Conservation (phyloP, 2,329 filamentous ascomycete genomes). For the Alternaria ventricosa region DNA sequence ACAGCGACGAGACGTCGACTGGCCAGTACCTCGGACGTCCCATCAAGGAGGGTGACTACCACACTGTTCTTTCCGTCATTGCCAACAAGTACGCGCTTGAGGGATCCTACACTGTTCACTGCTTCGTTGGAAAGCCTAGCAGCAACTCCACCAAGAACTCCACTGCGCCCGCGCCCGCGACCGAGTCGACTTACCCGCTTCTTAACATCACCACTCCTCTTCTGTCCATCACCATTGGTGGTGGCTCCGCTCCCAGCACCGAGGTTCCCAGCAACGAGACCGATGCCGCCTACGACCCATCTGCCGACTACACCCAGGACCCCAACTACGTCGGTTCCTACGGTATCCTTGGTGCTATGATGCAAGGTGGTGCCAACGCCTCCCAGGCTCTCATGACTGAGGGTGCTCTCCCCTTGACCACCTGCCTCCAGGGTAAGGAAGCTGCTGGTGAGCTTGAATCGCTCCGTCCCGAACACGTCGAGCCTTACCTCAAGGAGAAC, state of each 20-base stretch:
- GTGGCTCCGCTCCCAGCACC: slow-evolving; percentile 17
- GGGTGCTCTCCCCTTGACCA: slow-evolving; percentile 43
- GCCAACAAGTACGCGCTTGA: slow-evolving; percentile 45
- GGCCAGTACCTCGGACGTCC: slow-evolving; percentile 42
- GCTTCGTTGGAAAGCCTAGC: slow-evolving; percentile 42
- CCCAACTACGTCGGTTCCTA: slow-evolving; percentile 45
- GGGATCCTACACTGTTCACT: slow-evolving; percentile 47
- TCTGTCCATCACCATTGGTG: background rate
- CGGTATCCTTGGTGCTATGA: slow-evolving; percentile 39
- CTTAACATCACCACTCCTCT: slow-evolving; percentile 26
- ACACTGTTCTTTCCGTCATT: slow-evolving; percentile 41
- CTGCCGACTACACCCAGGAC: slow-evolving; percentile 35
- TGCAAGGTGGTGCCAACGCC: slow-evolving; percentile 31
- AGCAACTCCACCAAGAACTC: slow-evolving; percentile 34
- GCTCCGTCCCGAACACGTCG: slow-evolving; percentile 40
- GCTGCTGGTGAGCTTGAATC: slow-evolving; percentile 38
- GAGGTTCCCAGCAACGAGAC: slow-evolving; percentile 22
- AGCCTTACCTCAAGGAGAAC: slow-evolving; percentile 44
- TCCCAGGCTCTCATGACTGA: slow-evolving; percentile 38
- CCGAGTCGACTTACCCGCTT: slow-evolving; percentile 12
- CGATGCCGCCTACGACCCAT: slow-evolving; percentile 33
- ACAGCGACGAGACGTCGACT: slow-evolving; percentile 7
- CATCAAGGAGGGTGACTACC: slow-evolving; percentile 44
- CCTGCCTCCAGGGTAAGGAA: slow-evolving; percentile 43
- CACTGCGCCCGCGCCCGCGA: slow-evolving; percentile 6